A percentile compares a stretch with the other conserved stretches of the same genome.
These are phyloP conservation scores for Hypoxylon crocopeplum DNA, from an alignment of 495 filamentous ascomycete species.

Conservation along the genomic window DNA sequence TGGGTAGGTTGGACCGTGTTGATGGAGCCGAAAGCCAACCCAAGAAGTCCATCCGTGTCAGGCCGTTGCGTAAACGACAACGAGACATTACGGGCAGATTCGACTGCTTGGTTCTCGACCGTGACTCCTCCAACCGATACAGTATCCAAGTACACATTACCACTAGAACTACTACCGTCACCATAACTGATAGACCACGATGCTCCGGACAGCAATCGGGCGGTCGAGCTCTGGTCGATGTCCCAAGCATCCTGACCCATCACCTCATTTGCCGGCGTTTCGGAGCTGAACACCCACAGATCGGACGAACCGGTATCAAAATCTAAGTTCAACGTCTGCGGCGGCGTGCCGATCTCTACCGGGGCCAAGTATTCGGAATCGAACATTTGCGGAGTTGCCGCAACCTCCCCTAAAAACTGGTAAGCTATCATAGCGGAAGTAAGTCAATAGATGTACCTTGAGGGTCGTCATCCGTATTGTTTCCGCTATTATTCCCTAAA, in stretches of 20 bases:
- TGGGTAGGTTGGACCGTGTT: constrained; percentile 70
- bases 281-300: constrained; percentile 69
- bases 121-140: constrained; percentile 76
- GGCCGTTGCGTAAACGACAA: constrained; percentile 64
- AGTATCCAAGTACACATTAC: constrained; percentile 76
- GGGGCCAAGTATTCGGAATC: constrained; percentile 71
- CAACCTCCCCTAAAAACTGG: constrained; percentile 45
- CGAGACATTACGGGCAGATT: constrained; percentile 72
- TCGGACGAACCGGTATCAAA: constrained; percentile 82
- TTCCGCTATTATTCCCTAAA: constrained; percentile 26
- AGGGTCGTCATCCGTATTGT: constrained; percentile 16
- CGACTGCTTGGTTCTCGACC: constrained; percentile 72
- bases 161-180: constrained; percentile 71
- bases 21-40: constrained; percentile 74
- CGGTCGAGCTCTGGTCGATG: constrained; percentile 55
- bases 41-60: constrained; percentile 74
- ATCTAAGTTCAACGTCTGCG: constrained; percentile 71
- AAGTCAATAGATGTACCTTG: constrained; percentile 25
- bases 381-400: constrained; percentile 55
- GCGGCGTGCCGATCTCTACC: constrained; percentile 74
- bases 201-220: constrained; percentile 57
- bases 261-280: constrained; percentile 48
- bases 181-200: constrained; percentile 77
- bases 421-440: not conserved
- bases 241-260: constrained; percentile 64